Conservation (phyloP, 306 rosid genomes). For the Dryas octopetala region DNA sequence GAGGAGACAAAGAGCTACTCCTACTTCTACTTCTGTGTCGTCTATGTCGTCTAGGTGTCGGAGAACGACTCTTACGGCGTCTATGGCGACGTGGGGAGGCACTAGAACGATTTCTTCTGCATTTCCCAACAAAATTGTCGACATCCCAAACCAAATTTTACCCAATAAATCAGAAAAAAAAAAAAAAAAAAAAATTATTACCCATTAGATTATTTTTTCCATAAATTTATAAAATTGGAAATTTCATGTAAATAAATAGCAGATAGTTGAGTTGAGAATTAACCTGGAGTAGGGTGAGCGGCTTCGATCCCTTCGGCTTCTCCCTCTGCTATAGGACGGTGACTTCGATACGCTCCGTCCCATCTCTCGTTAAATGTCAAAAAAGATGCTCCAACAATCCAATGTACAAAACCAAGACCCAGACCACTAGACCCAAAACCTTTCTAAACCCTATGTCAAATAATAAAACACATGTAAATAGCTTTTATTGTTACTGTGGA, state of each 20-base stretch:
- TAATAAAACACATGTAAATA: no score
- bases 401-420: no score
- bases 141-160: neutral
- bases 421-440: no score
- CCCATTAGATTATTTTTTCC: no score
- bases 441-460: no score
- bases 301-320: constrained; percentile 45
- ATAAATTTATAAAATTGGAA: neutral
- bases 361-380: constrained; percentile 22
- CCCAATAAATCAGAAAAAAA: neutral
- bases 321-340: constrained; percentile 46
- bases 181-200: neutral
- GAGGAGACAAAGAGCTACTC: constrained; percentile 53
- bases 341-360: constrained; percentile 59
- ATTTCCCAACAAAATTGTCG: neutral
- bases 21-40: constrained; percentile 37
- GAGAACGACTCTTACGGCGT: constrained; percentile 46
- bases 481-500: no score
- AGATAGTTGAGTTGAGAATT: neutral
- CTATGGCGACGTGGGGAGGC: constrained; percentile 34
- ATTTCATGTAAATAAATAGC: neutral
- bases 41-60: constrained; percentile 44
- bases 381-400: no score
- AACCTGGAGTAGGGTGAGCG: constrained; percentile 45
- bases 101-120: constrained; percentile 33